These are phyloP conservation scores for Setaria italica DNA, from an alignment of 202 grass and related monocot genomes.

Conservation along the genomic window DNA sequence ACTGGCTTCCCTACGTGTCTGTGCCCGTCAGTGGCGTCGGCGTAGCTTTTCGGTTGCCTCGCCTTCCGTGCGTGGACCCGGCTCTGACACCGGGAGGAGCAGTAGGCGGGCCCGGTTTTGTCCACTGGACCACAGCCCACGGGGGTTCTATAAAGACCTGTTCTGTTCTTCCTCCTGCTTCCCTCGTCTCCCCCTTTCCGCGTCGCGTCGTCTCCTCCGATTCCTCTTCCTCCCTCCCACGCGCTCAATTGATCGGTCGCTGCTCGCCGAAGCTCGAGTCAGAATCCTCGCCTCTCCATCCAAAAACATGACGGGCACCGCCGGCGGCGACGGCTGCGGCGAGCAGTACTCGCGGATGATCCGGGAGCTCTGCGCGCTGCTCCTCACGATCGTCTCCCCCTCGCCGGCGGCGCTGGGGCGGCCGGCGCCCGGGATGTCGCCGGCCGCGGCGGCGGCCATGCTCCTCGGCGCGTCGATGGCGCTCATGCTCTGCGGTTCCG, in stretches of 20 bases:
- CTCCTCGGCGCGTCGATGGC: slow-evolving; percentile 75
- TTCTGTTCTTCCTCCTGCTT: background rate
- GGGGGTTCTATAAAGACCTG: slow-evolving; percentile 33
- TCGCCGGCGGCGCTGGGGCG: background rate
- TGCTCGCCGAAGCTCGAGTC: background rate
- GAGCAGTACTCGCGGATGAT: slow-evolving; percentile 60
- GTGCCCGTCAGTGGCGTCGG: background rate
- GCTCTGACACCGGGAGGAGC: background rate
- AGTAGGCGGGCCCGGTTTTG: background rate
- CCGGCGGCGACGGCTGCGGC: slow-evolving; percentile 23
- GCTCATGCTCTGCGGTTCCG: slow-evolving; percentile 87
- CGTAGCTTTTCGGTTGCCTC: background rate
- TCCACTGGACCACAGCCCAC: slow-evolving; percentile 21
- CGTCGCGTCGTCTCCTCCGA: background rate
- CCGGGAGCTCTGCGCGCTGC: slow-evolving; percentile 71
- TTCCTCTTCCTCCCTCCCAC: background rate
- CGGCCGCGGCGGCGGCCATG: slow-evolving; percentile 63
- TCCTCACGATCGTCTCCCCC: slow-evolving; percentile 55
- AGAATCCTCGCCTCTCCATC: background rate
- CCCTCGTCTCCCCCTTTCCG: background rate
- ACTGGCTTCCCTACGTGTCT: background rate
- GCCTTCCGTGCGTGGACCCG: background rate
- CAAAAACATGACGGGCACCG: slow-evolving; percentile 21
- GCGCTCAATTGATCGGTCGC: background rate
- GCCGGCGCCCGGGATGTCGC: slow-evolving; percentile 20